Evolutionary conservation across 2,329 filamentous ascomycete genomes (phyloP).

Genomic region (Xylaria sp.): DNA sequence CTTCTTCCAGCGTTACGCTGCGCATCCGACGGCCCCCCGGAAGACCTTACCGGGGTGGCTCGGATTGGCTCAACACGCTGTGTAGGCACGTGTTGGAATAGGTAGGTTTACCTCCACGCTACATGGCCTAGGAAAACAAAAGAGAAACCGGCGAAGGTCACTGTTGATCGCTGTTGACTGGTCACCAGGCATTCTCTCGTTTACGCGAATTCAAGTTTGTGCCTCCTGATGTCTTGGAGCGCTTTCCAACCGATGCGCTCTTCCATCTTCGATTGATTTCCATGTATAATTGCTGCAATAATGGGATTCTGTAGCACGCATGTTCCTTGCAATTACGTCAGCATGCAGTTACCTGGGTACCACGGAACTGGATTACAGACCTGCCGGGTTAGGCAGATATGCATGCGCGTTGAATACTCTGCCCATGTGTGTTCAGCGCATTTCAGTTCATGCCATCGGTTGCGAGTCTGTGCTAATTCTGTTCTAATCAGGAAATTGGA

Average conservation of each 20-base stretch:
- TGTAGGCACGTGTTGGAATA: slow-evolving; percentile 19
- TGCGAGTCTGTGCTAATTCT: slow-evolving; percentile 4
- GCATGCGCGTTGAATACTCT: slow-evolving; percentile 24
- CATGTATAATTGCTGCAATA: slow-evolving; percentile 10
- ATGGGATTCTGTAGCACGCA: background rate
- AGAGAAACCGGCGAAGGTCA: background rate
- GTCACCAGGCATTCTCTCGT: slow-evolving; percentile 1
- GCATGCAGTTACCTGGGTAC: background rate
- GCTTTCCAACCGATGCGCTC: background rate
- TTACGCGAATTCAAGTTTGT: slow-evolving; percentile 12
- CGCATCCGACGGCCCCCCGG: slow-evolving; percentile 25
- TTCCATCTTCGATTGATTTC: slow-evolving; percentile 4
- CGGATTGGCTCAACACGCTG: slow-evolving; percentile 5
- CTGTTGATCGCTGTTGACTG: background rate
- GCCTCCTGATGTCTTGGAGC: background rate
- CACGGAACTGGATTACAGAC: background rate
- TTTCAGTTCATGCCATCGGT: slow-evolving; percentile 3
- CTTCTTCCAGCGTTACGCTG: slow-evolving; percentile 13
- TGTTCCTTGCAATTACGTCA: slow-evolving; percentile 24
- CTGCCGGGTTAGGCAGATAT: slow-evolving; percentile 24
- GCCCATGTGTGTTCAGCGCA: slow-evolving; percentile 2
- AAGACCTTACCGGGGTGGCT: slow-evolving; percentile 20
- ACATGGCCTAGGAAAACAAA: background rate
- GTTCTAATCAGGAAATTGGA: slow-evolving; percentile 3
- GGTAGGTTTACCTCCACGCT: slow-evolving; percentile 12